A percentile compares a stretch with the other conserved stretches of the same genome.
Conservation (phyloP, 1,284 basidiomycete species). For the Naganishia liquefaciens region DNA sequence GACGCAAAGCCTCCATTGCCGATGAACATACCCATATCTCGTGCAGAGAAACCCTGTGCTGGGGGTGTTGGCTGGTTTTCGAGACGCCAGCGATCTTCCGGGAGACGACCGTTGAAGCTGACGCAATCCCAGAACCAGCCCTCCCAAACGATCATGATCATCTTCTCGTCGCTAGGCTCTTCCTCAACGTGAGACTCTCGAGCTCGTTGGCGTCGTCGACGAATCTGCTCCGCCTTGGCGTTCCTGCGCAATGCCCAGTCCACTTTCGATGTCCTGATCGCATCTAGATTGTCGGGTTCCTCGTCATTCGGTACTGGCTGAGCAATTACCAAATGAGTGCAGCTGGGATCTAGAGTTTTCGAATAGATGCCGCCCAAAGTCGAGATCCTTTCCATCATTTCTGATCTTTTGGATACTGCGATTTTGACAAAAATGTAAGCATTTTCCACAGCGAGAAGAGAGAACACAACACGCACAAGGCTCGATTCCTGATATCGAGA, state of each 20-base stretch:
- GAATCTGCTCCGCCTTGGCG: slow-evolving; percentile 36
- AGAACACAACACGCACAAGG: slow-evolving; percentile 21
- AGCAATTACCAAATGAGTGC: slow-evolving; percentile 50
- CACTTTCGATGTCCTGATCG: slow-evolving; percentile 47
- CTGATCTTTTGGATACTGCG: slow-evolving; percentile 45
- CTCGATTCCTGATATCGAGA: slow-evolving; percentile 32
- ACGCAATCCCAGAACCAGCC: slow-evolving; percentile 56
- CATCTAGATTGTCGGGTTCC: slow-evolving; percentile 7
- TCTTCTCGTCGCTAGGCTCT: slow-evolving; percentile 10
- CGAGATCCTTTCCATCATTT: slow-evolving; percentile 44
- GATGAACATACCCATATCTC: slow-evolving; percentile 21
- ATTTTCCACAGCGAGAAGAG: not conserved
- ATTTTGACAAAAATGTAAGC: not conserved
- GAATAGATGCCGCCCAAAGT: slow-evolving; percentile 47
- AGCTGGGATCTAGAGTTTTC: slow-evolving; percentile 48
- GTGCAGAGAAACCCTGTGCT: slow-evolving; percentile 3
- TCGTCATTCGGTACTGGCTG: slow-evolving; percentile 34
- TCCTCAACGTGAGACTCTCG: not conserved
- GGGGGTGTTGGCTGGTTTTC: slow-evolving; percentile 21
- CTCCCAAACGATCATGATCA: slow-evolving; percentile 35
- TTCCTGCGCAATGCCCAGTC: slow-evolving; percentile 38
- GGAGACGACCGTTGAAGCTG: slow-evolving; percentile 47
- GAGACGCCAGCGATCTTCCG: slow-evolving; percentile 43
- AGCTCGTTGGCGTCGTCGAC: slow-evolving; percentile 7
- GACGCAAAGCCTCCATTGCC: slow-evolving; percentile 38